Evolutionary conservation across 306 rosid genomes (phyloP).

Genomic region (Pterocarpus santalinus): DNA sequence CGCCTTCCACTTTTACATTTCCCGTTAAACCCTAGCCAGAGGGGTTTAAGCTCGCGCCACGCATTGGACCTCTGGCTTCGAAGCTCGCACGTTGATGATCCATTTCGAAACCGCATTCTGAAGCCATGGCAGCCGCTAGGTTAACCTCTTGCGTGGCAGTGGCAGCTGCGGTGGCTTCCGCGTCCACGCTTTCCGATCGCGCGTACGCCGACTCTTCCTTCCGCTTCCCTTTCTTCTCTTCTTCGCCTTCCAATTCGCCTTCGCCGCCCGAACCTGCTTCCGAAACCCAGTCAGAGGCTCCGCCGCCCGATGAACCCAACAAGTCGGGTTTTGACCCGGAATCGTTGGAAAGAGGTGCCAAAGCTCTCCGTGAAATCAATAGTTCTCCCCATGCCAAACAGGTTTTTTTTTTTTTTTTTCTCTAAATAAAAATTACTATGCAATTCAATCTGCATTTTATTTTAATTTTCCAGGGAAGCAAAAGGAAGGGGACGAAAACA

Average conservation of each 20-base stretch:
- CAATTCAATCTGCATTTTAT: conserved; percentile 10
- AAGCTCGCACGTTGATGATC: conserved; percentile 10
- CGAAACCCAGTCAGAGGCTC: conserved; percentile 58
- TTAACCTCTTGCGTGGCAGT: conserved; percentile 72
- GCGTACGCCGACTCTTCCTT: conserved; percentile 73
- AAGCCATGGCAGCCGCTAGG: conserved; percentile 70
- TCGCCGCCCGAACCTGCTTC: conserved; percentile 54
- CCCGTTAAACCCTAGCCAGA: conserved; percentile 61
- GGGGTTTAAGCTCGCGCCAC: conserved; percentile 57
- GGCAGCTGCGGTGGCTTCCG: conserved; percentile 73
- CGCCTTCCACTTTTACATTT: background rate
- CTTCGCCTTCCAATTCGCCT: conserved; percentile 60
- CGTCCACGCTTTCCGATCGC: conserved; percentile 59
- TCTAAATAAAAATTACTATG: background rate
- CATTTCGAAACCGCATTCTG: conserved; percentile 37
- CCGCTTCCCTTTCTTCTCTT: conserved; percentile 67
- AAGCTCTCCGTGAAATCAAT: conserved; percentile 89
- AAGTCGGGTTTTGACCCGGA: conserved; percentile 88
- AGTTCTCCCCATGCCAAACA: conserved; percentile 67
- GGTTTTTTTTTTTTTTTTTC: conserved; percentile 48
- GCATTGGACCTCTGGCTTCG: background rate
- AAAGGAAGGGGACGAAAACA: background rate
- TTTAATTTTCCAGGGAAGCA: conserved; percentile 14
- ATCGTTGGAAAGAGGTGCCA: conserved; percentile 87
- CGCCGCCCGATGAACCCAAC: conserved; percentile 71